phyloP scores from a whole-genome alignment of 108 stramenopile genomes.

The Mediolabrus comicus region DNA sequence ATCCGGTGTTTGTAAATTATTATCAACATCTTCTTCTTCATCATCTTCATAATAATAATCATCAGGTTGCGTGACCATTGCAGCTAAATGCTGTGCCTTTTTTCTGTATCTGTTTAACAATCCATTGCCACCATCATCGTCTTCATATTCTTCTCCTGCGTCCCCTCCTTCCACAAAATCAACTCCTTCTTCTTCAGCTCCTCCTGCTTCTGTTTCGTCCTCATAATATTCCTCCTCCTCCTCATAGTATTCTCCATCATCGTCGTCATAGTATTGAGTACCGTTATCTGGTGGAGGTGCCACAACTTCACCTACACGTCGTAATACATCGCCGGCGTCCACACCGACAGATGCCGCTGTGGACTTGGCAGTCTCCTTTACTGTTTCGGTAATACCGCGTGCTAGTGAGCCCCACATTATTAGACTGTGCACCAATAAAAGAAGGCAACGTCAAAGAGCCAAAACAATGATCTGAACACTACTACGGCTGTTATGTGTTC shows the following conservation, averaged over 20 bases:
- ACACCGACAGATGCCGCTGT: conserved; percentile 23
- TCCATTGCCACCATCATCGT: conserved; percentile 8
- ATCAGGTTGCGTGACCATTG: background rate
- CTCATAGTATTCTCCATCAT: conserved; percentile 7
- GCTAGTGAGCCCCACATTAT: conserved; percentile 55
- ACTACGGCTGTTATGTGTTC: too few species aligned
- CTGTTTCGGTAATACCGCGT: conserved; percentile 38
- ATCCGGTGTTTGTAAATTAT: background rate
- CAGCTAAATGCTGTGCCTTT: conserved; percentile 14
- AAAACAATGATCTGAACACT: too few species aligned
- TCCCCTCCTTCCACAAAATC: too few species aligned
- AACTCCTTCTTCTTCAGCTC: conserved; percentile 1
- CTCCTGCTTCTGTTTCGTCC: background rate
- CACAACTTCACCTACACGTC: conserved; percentile 48
- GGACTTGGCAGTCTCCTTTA: conserved; percentile 32
- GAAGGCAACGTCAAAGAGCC: too few species aligned
- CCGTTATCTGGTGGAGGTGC: conserved; percentile 30
- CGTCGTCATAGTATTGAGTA: conserved; percentile 17
- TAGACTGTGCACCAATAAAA: too few species aligned
- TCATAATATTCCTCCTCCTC: conserved; percentile 14
- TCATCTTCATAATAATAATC: conserved; percentile 6
- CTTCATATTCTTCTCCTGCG: conserved; percentile 13
- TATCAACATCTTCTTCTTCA: background rate
- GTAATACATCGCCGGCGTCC: conserved; percentile 30
- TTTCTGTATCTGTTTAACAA: conserved; percentile 31